Conservation (phyloP, 2,329 filamentous ascomycete species). For the Aspergillus niger region DNA sequence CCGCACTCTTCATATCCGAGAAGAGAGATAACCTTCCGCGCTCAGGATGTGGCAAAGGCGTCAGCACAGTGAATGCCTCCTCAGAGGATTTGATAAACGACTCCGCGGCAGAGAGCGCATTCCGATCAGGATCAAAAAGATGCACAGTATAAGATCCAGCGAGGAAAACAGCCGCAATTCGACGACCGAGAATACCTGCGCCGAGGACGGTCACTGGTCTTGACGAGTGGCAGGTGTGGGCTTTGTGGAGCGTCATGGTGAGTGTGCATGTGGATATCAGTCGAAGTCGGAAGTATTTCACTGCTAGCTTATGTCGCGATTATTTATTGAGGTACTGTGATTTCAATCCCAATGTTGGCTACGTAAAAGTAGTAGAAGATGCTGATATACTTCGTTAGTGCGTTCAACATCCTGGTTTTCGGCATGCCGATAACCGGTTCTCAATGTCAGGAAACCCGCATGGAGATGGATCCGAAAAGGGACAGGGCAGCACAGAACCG, state of each 20-base stretch:
- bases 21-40: conserved; percentile 39
- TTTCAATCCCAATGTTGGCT: too few relatives aligned
- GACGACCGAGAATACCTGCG: conserved; percentile 43
- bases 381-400: too few relatives aligned
- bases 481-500: too few relatives aligned
- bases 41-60: conserved; percentile 20
- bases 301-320: too few relatives aligned
- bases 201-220: conserved; percentile 33
- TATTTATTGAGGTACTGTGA: too few relatives aligned
- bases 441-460: too few relatives aligned
- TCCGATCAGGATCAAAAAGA: conserved; percentile 29
- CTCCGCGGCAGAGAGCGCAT: conserved; percentile 27
- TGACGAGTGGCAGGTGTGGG: background rate
- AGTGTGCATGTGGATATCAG: background rate
- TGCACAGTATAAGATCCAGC: conserved; percentile 31
- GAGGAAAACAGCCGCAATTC: conserved; percentile 35
- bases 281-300: too few relatives aligned
- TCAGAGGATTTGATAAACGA: conserved; percentile 37
- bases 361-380: too few relatives aligned
- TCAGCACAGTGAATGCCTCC: conserved; percentile 29
- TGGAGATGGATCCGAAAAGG: too few relatives aligned
- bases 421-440: too few relatives aligned
- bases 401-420: too few relatives aligned
- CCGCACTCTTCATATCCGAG: conserved; percentile 43
- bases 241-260: background rate